Evolutionary conservation across 257 asterid species (phyloP), one percentile per base, ranked within the genome.

Genomic region (Oldenlandia corymbosa): DNA sequence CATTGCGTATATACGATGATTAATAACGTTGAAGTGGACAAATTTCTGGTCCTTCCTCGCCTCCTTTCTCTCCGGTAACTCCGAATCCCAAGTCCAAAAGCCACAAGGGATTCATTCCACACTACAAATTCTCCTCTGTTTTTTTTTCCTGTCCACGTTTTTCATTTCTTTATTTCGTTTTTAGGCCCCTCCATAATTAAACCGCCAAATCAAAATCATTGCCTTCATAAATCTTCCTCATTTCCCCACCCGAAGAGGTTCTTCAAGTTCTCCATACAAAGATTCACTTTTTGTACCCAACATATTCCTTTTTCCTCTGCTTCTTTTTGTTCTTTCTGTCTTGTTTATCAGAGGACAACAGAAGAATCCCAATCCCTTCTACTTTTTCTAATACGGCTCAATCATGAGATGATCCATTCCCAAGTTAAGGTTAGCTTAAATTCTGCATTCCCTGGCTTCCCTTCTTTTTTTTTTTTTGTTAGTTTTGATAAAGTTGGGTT

Each of bases 231-330:
- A 11, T 5, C 3, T 26, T 26, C 42, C 62, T 43, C 50, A 23
- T 4, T 10, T 6, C 56, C 43, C 27, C 30, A 0, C 28, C 65
- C 4, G 5, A 21, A 1, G 59, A 10, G 36, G 10, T 57, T 27
- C 27, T 56, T 56, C 43, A 18, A 45, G 18, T 8, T 61, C 10
- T 9, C n/a, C 5, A 31, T 28, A 36, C 57, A 23, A 61, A 48
- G 62, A 59, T 48, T 32, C 72, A 26, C 18, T 21, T 31, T 58
- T 58, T 68, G 66, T 59, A 36, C 54, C 34, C 66, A 36, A 68
- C 6, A 48, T 48, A 48, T 59, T 49, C 66, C 23, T 7, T 45
- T 49, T 34, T 34, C 62, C 7, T 8, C 4, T 21, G 39, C 16
- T 37, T 18, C 41, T 39, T 39, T 21, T 24, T n/a, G 13, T 6